These are phyloP conservation scores for Colletotrichum tamarilloi DNA, from an alignment of 2,329 filamentous ascomycete species.

Conservation along the genomic window DNA sequence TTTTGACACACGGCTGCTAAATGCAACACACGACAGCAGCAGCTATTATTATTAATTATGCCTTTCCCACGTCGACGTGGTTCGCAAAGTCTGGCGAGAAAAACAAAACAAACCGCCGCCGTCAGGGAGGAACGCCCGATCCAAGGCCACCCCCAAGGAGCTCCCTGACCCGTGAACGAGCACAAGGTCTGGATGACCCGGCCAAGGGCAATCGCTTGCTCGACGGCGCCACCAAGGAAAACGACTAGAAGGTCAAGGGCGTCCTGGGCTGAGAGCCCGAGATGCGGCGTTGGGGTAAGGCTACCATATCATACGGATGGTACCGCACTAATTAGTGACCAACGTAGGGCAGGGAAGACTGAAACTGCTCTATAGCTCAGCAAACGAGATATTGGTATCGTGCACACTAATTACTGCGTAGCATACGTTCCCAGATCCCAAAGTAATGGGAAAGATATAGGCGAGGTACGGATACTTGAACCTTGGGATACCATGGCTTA, in stretches of 20 bases:
- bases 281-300: neutral
- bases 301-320: neutral
- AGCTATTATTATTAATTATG: neutral
- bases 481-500: neutral
- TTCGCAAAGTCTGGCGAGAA: neutral
- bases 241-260: slow-evolving; percentile 13
- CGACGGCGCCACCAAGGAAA: slow-evolving; percentile 3
- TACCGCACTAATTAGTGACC: neutral
- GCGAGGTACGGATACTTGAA: too few relatives aligned
- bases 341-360: neutral
- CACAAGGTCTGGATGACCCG: slow-evolving; percentile 1
- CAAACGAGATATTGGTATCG: too few relatives aligned
- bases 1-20: slow-evolving; percentile 4
- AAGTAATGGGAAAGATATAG: too few relatives aligned
- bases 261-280: neutral
- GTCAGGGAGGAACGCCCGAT: neutral
- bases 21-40: neutral
- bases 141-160: slow-evolving; percentile 2
- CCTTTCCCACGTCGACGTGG: neutral
- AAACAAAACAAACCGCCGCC: slow-evolving; percentile 12
- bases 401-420: too few relatives aligned
- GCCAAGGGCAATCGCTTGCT: neutral
- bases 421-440: too few relatives aligned
- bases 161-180: neutral
- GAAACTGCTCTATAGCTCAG: neutral